phyloP scores from a whole-genome alignment of 148 eudicot genomes.

The Vaccinium vitisidaea region DNA sequence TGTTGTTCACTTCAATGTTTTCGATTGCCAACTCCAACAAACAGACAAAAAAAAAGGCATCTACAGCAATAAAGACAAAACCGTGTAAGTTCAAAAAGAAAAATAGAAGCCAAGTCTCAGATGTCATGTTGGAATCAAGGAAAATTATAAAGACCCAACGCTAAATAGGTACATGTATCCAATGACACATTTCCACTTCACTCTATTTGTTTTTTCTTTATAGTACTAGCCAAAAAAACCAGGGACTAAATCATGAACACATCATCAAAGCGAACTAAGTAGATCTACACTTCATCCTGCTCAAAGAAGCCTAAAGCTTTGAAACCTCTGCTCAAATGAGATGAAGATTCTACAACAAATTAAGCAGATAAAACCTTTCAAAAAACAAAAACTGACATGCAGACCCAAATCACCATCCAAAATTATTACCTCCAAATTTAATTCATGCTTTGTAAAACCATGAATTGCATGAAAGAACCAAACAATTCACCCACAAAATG shows the following conservation, averaged over 20 bases:
- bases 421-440: slow-evolving; percentile 7
- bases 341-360: too few species aligned
- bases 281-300: slow-evolving; percentile 6
- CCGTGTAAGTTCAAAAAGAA: background rate
- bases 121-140: background rate
- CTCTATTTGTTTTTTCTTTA: background rate
- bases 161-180: background rate
- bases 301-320: background rate
- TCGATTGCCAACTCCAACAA: slow-evolving; percentile 34
- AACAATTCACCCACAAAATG: slow-evolving; percentile 29
- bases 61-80: slow-evolving; percentile 24
- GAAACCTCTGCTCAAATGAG: background rate
- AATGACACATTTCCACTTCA: background rate
- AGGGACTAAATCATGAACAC: background rate
- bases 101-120: background rate
- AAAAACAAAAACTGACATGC: slow-evolving; percentile 14
- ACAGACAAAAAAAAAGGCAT: slow-evolving; percentile 15
- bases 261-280: background rate
- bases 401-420: slow-evolving; percentile 2
- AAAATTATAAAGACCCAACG: background rate
- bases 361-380: background rate
- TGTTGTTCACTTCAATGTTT: slow-evolving; percentile 19
- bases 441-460: background rate
- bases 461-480: slow-evolving; percentile 6
- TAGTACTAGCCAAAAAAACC: background rate